phyloP scores from a whole-genome alignment of 805 yeast species.

The Isabelozyma pseudorhagii region DNA sequence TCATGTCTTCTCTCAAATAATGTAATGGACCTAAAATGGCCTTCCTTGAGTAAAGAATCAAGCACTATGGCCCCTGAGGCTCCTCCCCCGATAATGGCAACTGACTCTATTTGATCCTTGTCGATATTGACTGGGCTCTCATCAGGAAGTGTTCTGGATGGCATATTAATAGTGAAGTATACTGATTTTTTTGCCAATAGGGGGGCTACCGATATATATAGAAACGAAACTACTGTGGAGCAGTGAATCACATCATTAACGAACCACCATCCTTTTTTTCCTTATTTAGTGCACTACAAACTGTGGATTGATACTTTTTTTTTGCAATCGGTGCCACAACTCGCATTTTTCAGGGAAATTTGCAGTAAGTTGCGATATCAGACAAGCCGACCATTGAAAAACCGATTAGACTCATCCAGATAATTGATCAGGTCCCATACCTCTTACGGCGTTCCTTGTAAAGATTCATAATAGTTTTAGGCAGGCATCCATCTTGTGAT shows the following conservation, averaged over 20 bases:
- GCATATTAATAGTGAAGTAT: not conserved
- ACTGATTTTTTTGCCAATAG: not conserved
- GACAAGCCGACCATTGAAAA: too few relatives aligned
- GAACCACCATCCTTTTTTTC: not conserved
- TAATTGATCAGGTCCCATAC: too few relatives aligned
- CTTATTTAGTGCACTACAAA: not conserved
- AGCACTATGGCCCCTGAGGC: slow-evolving; percentile 45
- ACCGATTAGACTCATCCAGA: too few relatives aligned
- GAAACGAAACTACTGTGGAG: not conserved
- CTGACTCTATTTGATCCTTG: slow-evolving; percentile 13
- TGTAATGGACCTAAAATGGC: slow-evolving; percentile 24
- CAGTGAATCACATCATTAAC: not conserved
- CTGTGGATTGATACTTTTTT: not conserved
- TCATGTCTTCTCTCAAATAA: slow-evolving; percentile 37
- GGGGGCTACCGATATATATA: not conserved
- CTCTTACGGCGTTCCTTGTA: too few relatives aligned
- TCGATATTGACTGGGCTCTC: slow-evolving; percentile 7
- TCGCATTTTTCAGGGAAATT: not conserved
- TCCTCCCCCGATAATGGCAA: slow-evolving; percentile 49
- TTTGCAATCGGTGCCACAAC: not conserved
- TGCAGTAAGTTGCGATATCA: not conserved
- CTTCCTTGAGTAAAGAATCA: slow-evolving; percentile 34
- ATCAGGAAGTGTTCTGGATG: not conserved
- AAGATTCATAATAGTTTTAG: too few relatives aligned
- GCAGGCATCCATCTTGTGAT: too few relatives aligned